Evolutionary conservation across 2,329 filamentous ascomycete species (phyloP).

Genomic region (Pyrenochaeta sp.): DNA sequence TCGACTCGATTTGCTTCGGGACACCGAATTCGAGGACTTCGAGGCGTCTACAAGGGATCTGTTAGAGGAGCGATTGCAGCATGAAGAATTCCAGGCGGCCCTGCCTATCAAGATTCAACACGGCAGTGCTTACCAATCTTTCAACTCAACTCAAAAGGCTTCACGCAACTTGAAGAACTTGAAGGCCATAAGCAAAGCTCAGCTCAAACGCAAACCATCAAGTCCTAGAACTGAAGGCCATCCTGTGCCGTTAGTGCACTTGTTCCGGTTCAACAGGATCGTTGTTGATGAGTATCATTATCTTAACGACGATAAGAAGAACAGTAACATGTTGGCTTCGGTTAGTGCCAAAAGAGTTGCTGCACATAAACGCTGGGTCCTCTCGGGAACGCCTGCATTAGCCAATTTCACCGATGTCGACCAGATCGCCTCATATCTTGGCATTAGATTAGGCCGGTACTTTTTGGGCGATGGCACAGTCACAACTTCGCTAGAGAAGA

Average conservation of each 20-base stretch:
- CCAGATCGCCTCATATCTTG: constrained; percentile 64
- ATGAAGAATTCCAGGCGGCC: constrained; percentile 47
- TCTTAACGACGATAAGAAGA: constrained; percentile 51
- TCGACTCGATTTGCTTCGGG: constrained; percentile 51
- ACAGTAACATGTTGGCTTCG: constrained; percentile 26
- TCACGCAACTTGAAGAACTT: constrained; percentile 13
- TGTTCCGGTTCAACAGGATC: constrained; percentile 68
- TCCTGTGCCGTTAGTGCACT: constrained; percentile 58
- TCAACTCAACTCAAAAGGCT: constrained; percentile 11
- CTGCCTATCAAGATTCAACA: constrained; percentile 52
- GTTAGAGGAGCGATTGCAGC: constrained; percentile 36
- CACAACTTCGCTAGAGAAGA: constrained; percentile 57
- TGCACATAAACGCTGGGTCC: constrained; percentile 65
- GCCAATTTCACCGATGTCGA: constrained; percentile 68
- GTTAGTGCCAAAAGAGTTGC: constrained; percentile 56
- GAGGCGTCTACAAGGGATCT: constrained; percentile 25
- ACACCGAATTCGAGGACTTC: constrained; percentile 42
- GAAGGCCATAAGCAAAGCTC: constrained; percentile 12
- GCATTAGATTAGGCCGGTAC: constrained; percentile 63
- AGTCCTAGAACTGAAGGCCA: neutral
- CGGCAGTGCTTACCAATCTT: constrained; percentile 44
- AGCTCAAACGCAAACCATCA: constrained; percentile 3
- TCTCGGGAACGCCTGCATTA: constrained; percentile 70
- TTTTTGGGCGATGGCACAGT: constrained; percentile 57
- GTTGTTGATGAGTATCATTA: constrained; percentile 73